Base-by-base conservation (phyloP, 129 eudicot species). In the Silybum marianum region DNA sequence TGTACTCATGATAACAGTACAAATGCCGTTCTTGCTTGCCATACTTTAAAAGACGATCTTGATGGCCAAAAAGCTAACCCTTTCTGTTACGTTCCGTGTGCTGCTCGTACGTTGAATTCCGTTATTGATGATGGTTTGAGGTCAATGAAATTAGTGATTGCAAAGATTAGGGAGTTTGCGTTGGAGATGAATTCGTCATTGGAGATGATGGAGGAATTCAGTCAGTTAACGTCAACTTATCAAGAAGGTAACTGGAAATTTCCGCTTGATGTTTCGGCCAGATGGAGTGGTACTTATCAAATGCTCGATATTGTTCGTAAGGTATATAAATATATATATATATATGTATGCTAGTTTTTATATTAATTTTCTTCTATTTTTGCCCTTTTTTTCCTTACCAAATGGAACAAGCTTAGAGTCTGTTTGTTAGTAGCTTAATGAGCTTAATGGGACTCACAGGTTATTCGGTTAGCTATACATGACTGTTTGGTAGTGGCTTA, bases 211-310 rank as follows among this genome's bases (percentile, higher is more conserved):
- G 94, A 89, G 78, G 99, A 95, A 72, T 95, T 95, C 82, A 73
- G 79, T 72, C 93, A 90, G 83, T 87, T 79, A 16, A 70, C 97
- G 46, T 39, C 88, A 25, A 88, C 87, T 74, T 92, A 73, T 85
- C 94, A 92, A 67, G 99, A 95, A 85, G 94, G 99, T 13, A 89
- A 38, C 75, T 95, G 97, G 97, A 90, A 85, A 81, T 85, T 92
- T 71, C 99, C 99, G 0, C 96, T 95, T 82, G 99, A 95, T 85
- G 85, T 90, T 77, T 92, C 99, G 2, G 82, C 90, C 11, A 90
- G 99, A 26, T 95, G 99, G 99, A 92, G 92, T 86, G 99, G 99
- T 66, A 91, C 89, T 84, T 92, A 95, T 85, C 99, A 90, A 86
- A 92, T 95, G 99, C 94, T 95, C 69, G 97, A 95, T 75, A 85